Evolutionary conservation across 2,329 filamentous ascomycete genomes (phyloP), one percentile per base, ranked within the genome.

Genomic region (Aspergillus vadensis): DNA sequence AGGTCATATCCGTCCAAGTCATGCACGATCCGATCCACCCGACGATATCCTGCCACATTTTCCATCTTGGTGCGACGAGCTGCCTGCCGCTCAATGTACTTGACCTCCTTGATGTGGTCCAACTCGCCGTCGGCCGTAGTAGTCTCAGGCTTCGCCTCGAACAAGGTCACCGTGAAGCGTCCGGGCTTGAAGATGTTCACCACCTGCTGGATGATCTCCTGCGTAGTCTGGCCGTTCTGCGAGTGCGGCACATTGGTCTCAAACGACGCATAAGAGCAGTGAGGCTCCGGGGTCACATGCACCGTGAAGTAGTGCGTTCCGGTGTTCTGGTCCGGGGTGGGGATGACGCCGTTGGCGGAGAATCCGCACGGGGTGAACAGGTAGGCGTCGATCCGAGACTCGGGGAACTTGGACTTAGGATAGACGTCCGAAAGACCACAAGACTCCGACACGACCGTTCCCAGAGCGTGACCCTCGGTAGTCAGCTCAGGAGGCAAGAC

Each of bases 1-100:
- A 99, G 83, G 76, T 98, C 93, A 73, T 99, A 99, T 56, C 96
- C 95, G 73, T 99, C 94, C 69, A 99, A 88, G 72, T 98, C 93
- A 76, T 99, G 95, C 54, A 99, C 92, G 67, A 99, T 97, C 57
- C 93, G 89, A 76, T 99, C 95, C 56, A 97, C 86, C 19, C 95
- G 87, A 62, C 90, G 86, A 76, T 99, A 99, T 2, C 95, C 95
- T 62, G 86, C 83, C 67, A 99, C 90, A 54, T 83, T 83, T 70
- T 98, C 93, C 80, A 93, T 89, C 64, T 82, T 83, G 57, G 74
- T 75, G 47, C 79, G 77, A 69, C 82, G 76, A 58, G 77, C 69
- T 60, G 76, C 74, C 61, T 77, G 74, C 58, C 77, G 74, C 65
- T 82, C 73, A 57, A 81, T 64, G 70, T 79, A 71, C 77, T 79